Conservation (phyloP, 1,284 basidiomycete genomes). For the Pterulicium gracile region DNA sequence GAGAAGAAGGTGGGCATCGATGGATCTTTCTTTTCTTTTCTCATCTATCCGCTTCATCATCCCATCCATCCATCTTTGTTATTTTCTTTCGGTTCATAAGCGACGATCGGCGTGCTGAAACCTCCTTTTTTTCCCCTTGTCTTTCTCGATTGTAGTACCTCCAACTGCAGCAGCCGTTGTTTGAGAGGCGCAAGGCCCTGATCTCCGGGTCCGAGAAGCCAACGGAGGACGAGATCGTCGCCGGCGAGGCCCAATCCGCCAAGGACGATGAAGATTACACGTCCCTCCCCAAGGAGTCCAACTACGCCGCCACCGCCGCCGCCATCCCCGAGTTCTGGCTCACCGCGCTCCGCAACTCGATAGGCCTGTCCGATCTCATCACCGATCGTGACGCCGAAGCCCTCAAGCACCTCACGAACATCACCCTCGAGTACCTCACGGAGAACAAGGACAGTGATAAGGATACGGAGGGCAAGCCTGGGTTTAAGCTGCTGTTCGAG, state of each 20-base stretch:
- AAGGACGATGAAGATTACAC: conserved; percentile 61
- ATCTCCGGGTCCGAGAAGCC: conserved; percentile 72
- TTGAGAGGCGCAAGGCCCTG: conserved; percentile 80
- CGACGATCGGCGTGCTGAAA: too few relatives aligned
- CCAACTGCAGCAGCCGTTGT: conserved; percentile 75
- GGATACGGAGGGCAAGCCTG: conserved; percentile 55
- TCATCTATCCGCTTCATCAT: conserved; percentile 7
- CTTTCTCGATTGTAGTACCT: conserved; percentile 53
- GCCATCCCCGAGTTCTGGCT: conserved; percentile 98
- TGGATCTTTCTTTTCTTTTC: not conserved
- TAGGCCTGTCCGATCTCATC: conserved; percentile 81
- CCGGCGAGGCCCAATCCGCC: conserved; percentile 60
- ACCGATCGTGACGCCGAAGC: conserved; percentile 86
- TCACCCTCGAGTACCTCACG: conserved; percentile 57
- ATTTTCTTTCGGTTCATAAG: conserved; percentile 9
- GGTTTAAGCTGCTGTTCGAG: conserved; percentile 85
- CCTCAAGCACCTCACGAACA: conserved; percentile 57
- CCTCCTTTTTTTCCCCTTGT: conserved; percentile 6
- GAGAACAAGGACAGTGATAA: conserved; percentile 27
- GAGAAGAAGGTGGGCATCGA: conserved; percentile 80
- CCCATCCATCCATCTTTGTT: conserved; percentile 8
- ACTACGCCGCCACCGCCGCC: conserved; percentile 24
- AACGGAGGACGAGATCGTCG: conserved; percentile 75
- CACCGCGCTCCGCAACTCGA: conserved; percentile 89
- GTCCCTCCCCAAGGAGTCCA: conserved; percentile 39